Evolutionary conservation across 768 basidiomycete genomes (phyloP).

Genomic region (Tylopilus vinaceipallidus): DNA sequence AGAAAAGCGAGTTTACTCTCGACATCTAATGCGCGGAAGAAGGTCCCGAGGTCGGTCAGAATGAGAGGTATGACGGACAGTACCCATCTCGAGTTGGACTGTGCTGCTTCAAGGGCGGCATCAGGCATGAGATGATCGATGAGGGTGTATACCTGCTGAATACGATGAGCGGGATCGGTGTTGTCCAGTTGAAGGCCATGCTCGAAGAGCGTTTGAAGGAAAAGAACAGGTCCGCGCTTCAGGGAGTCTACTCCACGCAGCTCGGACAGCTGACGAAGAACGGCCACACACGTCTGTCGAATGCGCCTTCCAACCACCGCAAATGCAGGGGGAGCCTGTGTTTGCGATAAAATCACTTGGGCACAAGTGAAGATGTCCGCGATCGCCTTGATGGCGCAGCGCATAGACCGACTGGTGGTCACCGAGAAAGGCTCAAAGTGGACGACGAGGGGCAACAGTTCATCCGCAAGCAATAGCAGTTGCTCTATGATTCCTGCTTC

Average conservation of each 20-base stretch:
- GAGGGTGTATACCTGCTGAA: conserved; percentile 55
- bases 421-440: conserved; percentile 47
- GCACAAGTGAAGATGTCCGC: conserved; percentile 58
- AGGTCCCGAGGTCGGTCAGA: conserved; percentile 51
- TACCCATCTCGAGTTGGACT: conserved; percentile 47
- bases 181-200: conserved; percentile 39
- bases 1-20: conserved; percentile 54
- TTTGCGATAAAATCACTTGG: conserved; percentile 41
- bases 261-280: conserved; percentile 40
- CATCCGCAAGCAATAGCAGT: conserved; percentile 53
- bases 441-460: conserved; percentile 50
- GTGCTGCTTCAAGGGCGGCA: conserved; percentile 16
- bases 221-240: conserved; percentile 45
- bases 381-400: conserved; percentile 41
- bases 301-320: conserved; percentile 35
- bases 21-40: conserved; percentile 56
- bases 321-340: conserved; percentile 30
- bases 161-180: conserved; percentile 56
- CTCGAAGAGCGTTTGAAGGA: conserved; percentile 57
- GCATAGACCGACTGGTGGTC: conserved; percentile 50
- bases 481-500: conserved; percentile 47
- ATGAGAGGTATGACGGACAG: conserved; percentile 54
- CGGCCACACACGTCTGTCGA: conserved; percentile 50
- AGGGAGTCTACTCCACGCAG: conserved; percentile 31
- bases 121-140: conserved; percentile 56